Percentiles rank a stretch among this genome's conserved stretches.
phyloP scores from a whole-genome alignment of 1,284 basidiomycete genomes.

The Termitomyces sp. region DNA sequence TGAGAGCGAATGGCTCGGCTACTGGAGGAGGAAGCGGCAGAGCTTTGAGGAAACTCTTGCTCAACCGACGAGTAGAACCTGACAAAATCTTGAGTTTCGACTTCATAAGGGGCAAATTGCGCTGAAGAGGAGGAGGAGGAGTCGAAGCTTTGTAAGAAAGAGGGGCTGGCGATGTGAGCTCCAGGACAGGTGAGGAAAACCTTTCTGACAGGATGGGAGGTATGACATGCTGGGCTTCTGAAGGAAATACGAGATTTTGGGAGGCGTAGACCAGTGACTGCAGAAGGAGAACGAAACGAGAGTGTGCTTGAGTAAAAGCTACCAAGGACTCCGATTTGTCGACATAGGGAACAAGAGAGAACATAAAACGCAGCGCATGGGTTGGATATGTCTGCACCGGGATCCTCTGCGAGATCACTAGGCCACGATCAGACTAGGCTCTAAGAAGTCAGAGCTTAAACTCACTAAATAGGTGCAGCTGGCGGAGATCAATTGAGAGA shows the following conservation, averaged over 20 bases:
- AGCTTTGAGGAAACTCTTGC: constrained; percentile 7
- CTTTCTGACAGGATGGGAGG: constrained; percentile 23
- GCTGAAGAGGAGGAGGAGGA: constrained; percentile 6
- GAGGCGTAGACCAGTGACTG: constrained; percentile 66
- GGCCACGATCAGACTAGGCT: constrained; percentile 7
- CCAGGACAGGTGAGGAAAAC: constrained; percentile 35
- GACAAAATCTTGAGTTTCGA: constrained; percentile 2
- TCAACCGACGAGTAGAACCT: constrained; percentile 7
- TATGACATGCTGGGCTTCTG: constrained; percentile 37
- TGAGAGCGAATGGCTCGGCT: constrained; percentile 46
- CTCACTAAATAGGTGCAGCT: constrained; percentile 61
- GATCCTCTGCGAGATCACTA: constrained; percentile 59
- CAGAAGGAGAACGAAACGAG: constrained; percentile 66
- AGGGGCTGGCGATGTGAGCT: constrained; percentile 65
- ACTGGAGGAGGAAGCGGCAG: constrained; percentile 39
- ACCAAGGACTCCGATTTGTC: constrained; percentile 37
- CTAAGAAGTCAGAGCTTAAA: constrained; percentile 18
- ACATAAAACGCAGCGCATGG: constrained; percentile 51
- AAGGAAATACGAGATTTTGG: constrained; percentile 30
- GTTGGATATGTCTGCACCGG: constrained; percentile 52
- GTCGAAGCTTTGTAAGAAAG: constrained; percentile 32
- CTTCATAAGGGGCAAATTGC: constrained; percentile 11
- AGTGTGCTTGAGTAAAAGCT: constrained; percentile 53
- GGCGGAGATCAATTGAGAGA: constrained; percentile 47
- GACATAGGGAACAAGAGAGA: constrained; percentile 28